phyloP scores from a whole-genome alignment of 768 basidiomycete species.

The Cystofilobasidium capitatum region DNA sequence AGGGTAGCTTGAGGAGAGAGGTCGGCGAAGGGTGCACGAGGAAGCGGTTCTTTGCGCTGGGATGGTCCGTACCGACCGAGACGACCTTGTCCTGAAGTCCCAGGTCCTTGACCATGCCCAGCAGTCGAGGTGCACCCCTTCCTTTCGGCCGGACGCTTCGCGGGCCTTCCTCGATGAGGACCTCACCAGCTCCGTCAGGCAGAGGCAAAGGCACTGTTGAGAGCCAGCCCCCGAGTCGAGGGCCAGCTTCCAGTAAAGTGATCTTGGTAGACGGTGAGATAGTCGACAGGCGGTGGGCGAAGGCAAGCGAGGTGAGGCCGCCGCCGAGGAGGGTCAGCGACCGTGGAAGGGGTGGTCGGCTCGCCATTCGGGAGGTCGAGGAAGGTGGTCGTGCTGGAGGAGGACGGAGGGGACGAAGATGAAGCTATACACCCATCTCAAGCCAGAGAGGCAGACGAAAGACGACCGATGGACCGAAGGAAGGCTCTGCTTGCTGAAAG shows the following conservation, averaged over 20 bases:
- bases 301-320: constrained; percentile 26
- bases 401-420: too few relatives aligned
- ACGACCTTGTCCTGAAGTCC: constrained; percentile 53
- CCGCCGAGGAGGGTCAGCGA: constrained; percentile 24
- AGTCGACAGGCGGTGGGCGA: constrained; percentile 20
- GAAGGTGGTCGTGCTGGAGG: too few relatives aligned
- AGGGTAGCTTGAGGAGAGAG: constrained; percentile 47
- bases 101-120: constrained; percentile 78
- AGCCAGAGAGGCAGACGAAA: too few relatives aligned
- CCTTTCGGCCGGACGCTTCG: constrained; percentile 68
- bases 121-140: constrained; percentile 49
- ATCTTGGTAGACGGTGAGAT: constrained; percentile 21
- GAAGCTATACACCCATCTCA: too few relatives aligned
- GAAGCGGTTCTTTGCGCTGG: constrained; percentile 69
- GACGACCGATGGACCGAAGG: too few relatives aligned
- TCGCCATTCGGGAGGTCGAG: too few relatives aligned
- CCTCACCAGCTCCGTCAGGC: constrained; percentile 24
- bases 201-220: constrained; percentile 4
- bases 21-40: constrained; percentile 43
- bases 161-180: constrained; percentile 77
- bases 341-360: neutral
- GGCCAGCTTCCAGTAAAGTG: constrained; percentile 16
- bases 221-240: constrained; percentile 22
- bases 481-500: too few relatives aligned
- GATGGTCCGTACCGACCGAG: constrained; percentile 55